Percentiles rank a stretch among this genome's conserved stretches.
phyloP scores from a whole-genome alignment of 345 rosid genomes.

The Boechera divaricarpa region DNA sequence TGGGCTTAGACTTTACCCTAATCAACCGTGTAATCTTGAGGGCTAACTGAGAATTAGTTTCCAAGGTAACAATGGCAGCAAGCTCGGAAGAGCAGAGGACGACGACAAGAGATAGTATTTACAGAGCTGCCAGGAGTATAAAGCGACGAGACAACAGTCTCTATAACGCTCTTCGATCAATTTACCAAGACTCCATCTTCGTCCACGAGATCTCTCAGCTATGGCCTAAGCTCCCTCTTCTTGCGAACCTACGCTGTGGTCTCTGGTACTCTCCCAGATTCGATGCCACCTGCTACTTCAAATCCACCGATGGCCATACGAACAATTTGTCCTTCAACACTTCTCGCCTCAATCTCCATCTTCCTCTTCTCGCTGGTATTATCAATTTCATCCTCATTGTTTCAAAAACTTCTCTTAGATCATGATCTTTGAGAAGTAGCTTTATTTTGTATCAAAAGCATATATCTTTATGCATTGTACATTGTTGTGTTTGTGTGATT shows the following conservation, averaged over 20 bases:
- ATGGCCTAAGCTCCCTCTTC: conserved; percentile 84
- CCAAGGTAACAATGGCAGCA: conserved; percentile 12
- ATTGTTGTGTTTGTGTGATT: conserved; percentile 11
- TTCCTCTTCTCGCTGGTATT: conserved; percentile 72
- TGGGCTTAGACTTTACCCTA: conserved; percentile 6
- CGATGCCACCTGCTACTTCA: conserved; percentile 83
- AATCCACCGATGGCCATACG: conserved; percentile 96
- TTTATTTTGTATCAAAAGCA: background rate
- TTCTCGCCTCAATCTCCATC: conserved; percentile 88
- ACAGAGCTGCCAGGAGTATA: conserved; percentile 80
- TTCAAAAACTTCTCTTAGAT: no score
- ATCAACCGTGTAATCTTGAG: no score
- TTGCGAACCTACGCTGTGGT: conserved; percentile 95
- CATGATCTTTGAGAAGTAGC: background rate
- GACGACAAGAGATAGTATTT: conserved; percentile 65
- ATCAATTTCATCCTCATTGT: background rate
- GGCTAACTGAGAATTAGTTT: no score
- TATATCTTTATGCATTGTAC: conserved; percentile 8
- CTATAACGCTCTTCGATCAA: conserved; percentile 80
- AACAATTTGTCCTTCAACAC: conserved; percentile 86
- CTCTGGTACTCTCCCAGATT: conserved; percentile 83
- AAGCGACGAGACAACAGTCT: conserved; percentile 73
- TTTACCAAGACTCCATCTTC: conserved; percentile 83
- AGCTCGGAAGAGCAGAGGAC: conserved; percentile 25
- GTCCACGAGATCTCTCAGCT: conserved; percentile 81